Conservation (phyloP, 108 stramenopile species). For the Epithemia pelagica region DNA sequence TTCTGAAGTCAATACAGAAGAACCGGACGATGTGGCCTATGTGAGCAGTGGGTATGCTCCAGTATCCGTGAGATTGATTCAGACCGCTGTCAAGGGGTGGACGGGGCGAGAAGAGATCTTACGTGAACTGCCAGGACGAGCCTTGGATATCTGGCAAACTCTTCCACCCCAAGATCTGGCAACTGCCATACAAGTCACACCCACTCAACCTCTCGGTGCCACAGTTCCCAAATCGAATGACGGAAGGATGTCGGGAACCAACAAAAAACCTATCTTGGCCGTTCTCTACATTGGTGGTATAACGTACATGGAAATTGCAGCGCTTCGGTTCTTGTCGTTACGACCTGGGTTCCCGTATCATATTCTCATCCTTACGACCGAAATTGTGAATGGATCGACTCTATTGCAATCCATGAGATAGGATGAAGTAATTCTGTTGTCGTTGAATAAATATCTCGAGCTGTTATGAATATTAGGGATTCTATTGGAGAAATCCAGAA, state of each 20-base stretch:
- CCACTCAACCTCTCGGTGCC: slow-evolving; percentile 33
- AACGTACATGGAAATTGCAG: slow-evolving; percentile 91
- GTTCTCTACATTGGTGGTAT: slow-evolving; percentile 91
- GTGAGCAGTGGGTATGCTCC: slow-evolving; percentile 93
- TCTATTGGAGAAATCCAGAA: no score
- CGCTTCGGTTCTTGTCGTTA: slow-evolving; percentile 79
- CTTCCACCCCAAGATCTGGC: slow-evolving; percentile 59
- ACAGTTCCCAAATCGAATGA: neutral
- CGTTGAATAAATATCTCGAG: no score
- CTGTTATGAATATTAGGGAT: no score
- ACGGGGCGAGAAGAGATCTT: slow-evolving; percentile 57
- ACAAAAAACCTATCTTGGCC: slow-evolving; percentile 72
- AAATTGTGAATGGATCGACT: slow-evolving; percentile 67
- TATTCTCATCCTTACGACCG: slow-evolving; percentile 63
- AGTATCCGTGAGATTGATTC: slow-evolving; percentile 79
- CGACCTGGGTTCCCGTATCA: slow-evolving; percentile 66
- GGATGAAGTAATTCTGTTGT: no score
- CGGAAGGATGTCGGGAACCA: slow-evolving; percentile 23
- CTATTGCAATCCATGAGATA: slow-evolving; percentile 28
- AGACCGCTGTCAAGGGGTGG: slow-evolving; percentile 81
- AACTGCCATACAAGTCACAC: slow-evolving; percentile 30
- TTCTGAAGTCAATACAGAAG: slow-evolving; percentile 77
- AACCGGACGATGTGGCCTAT: slow-evolving; percentile 90
- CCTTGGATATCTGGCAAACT: slow-evolving; percentile 60
- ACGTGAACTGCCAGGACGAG: slow-evolving; percentile 60